Conservation (phyloP, 2,329 filamentous ascomycete genomes). For the Colletotrichum lentis region DNA sequence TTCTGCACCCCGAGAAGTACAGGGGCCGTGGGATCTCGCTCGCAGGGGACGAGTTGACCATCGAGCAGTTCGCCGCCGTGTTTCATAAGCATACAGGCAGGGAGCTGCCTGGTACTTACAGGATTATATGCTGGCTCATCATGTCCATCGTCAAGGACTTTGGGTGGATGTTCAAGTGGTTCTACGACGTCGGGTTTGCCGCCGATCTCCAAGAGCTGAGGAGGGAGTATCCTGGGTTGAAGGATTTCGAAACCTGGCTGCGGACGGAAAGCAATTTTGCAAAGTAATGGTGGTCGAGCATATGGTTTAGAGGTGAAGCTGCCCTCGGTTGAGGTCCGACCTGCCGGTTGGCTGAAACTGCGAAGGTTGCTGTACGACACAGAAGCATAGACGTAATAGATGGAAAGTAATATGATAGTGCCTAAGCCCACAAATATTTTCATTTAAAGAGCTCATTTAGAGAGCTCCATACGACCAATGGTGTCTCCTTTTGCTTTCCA, state of each 20-base stretch:
- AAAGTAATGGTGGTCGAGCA: constrained; percentile 11
- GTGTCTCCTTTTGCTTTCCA: too few species aligned
- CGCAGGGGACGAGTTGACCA: constrained; percentile 53
- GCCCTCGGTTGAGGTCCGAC: too few species aligned
- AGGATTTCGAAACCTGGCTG: constrained; percentile 44
- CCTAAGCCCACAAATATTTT: too few species aligned
- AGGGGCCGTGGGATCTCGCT: constrained; percentile 47
- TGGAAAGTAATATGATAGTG: too few species aligned
- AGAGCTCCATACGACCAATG: too few species aligned
- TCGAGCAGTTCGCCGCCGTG: constrained; percentile 44
- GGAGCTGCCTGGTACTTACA: constrained; percentile 44
- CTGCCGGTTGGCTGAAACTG: too few species aligned
- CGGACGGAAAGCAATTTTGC: constrained; percentile 70
- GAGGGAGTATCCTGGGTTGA: constrained; percentile 43
- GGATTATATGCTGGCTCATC: constrained; percentile 43
- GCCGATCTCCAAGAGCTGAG: constrained; percentile 46
- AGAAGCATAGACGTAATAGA: too few species aligned
- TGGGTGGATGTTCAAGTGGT: constrained; percentile 50
- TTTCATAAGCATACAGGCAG: constrained; percentile 47
- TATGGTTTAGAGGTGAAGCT: too few species aligned
- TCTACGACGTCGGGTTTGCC: constrained; percentile 48
- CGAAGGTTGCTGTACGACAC: too few species aligned
- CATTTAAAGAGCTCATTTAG: too few species aligned
- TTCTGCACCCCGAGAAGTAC: constrained; percentile 47
- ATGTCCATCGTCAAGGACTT: constrained; percentile 46